Percentiles rank a stretch among this genome's conserved stretches.
phyloP scores from a whole-genome alignment of 2,329 filamentous ascomycete genomes.

The Pyrenochaeta sp. region DNA sequence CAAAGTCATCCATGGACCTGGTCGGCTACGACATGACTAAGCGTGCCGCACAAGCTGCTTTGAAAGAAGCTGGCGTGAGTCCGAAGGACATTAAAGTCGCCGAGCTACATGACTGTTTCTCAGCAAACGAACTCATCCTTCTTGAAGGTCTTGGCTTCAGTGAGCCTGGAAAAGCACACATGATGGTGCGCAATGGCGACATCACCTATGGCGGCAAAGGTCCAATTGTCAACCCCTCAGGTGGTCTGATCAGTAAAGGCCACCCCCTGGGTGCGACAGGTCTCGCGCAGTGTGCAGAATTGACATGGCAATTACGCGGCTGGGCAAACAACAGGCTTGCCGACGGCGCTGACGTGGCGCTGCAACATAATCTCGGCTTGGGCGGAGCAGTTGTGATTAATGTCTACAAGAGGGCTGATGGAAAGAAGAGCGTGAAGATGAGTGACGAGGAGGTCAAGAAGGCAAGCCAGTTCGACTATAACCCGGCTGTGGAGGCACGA shows the following conservation, averaged over 20 bases:
- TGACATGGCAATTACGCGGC: slow-evolving; percentile 92
- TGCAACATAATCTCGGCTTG: slow-evolving; percentile 93
- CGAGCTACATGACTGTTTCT: slow-evolving; percentile 97
- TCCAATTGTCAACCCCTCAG: slow-evolving; percentile 87
- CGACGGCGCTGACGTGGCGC: slow-evolving; percentile 71
- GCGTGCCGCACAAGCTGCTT: slow-evolving; percentile 72
- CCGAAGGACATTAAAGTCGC: slow-evolving; percentile 79
- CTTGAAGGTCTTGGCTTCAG: slow-evolving; percentile 84
- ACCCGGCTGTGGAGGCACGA: slow-evolving; percentile 87
- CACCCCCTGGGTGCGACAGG: slow-evolving; percentile 93
- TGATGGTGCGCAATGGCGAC: slow-evolving; percentile 84
- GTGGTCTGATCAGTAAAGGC: slow-evolving; percentile 92
- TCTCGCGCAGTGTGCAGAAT: slow-evolving; percentile 90
- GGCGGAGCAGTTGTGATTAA: slow-evolving; percentile 90
- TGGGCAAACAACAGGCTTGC: slow-evolving; percentile 91
- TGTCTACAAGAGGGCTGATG: slow-evolving; percentile 86
- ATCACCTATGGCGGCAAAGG: slow-evolving; percentile 85
- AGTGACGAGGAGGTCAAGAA: slow-evolving; percentile 71
- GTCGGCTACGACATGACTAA: slow-evolving; percentile 89
- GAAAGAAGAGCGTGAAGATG: slow-evolving; percentile 68
- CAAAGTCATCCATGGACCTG: slow-evolving; percentile 80
- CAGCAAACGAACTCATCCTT: slow-evolving; percentile 87
- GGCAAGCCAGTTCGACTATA: slow-evolving; percentile 79
- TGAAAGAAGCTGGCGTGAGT: slow-evolving; percentile 73
- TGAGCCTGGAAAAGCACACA: slow-evolving; percentile 83